A percentile compares a stretch with the other conserved stretches of the same genome.
These are phyloP conservation scores for Phytopythium oedochilum DNA, from an alignment of 352 stramenopile genomes.

Conservation along the genomic window DNA sequence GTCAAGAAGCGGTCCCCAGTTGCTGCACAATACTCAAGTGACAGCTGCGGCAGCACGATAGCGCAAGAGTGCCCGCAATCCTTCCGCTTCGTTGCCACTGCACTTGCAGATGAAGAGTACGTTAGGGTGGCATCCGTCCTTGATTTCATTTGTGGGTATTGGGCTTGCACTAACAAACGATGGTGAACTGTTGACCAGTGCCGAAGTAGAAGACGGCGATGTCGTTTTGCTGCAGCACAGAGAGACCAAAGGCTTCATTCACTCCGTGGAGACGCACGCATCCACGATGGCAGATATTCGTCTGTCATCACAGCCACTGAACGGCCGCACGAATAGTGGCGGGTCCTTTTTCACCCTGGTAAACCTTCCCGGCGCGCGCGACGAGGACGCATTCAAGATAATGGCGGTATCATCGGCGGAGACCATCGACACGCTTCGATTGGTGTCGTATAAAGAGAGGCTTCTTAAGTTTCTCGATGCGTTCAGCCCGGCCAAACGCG, in stretches of 20 bases:
- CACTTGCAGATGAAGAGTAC: conserved; percentile 48
- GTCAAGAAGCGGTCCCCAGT: conserved; percentile 17
- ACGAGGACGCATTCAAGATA: conserved; percentile 74
- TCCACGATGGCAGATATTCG: conserved; percentile 63
- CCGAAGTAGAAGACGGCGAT: conserved; percentile 41
- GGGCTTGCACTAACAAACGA: neutral
- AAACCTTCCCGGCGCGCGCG: conserved; percentile 37
- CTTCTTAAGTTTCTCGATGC: conserved; percentile 30
- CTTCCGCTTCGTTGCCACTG: conserved; percentile 57
- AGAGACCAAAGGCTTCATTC: conserved; percentile 44
- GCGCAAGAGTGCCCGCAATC: conserved; percentile 35
- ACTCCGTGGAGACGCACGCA: conserved; percentile 61
- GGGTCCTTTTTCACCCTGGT: conserved; percentile 40
- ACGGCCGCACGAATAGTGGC: conserved; percentile 12
- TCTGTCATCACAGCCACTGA: conserved; percentile 48
- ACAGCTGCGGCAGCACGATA: conserved; percentile 26
- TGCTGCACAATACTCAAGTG: conserved; percentile 1
- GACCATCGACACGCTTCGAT: conserved; percentile 51
- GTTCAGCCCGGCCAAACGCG: conserved; percentile 17
- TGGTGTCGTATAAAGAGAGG: conserved; percentile 52
- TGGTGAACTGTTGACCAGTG: conserved; percentile 10
- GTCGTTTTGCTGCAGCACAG: conserved; percentile 58
- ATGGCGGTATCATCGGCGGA: conserved; percentile 36
- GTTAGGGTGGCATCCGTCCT: conserved; percentile 5
- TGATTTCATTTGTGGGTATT: neutral